Base-by-base conservation (phyloP, 1,284 basidiomycete species). In the Leucocoprinus gongylophorus region DNA sequence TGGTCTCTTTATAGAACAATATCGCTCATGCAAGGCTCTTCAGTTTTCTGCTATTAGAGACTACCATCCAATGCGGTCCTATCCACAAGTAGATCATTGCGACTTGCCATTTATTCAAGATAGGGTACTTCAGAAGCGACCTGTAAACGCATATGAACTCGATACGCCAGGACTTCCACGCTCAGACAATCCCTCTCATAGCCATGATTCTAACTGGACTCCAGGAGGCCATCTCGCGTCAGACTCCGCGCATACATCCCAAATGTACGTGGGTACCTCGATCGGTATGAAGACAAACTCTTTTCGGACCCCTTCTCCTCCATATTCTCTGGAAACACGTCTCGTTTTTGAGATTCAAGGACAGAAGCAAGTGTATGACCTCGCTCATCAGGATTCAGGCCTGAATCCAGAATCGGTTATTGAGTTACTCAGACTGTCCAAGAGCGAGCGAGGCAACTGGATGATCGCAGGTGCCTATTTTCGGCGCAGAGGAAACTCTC, bases 381-480 rank as follows among this genome's bases (percentile, higher is more conserved):
- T 81, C 5, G 62, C 68, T 21, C 35, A 32, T 21, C 35, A 32
- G 2, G 54, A 60, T 13, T 65, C 79, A 18, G 68, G 71, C 52
- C 64, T 67, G 8, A 69, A 80, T 55, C 73, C 76, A 2, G 55
- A 60, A 13, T 62, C 66, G 9, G 71, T 79, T 50, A 76, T 79
- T 30, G 61, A 68, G 42, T 61, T 79, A 3, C 64, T 83, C 8
- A 71, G 67, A 52, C 53, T 63, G 3, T 70, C 74, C 0, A 55
- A 63, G 3, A 70, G 69, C 35, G 75, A 76, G 52, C 67, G 74
- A 41, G 75, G 71, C 26, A 75, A 69, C 54, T 82, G 79, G 78
- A 75, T 81, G 70, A 66, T 74, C 13, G 74, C 78, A 8, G 79
- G 65, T 12, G 76, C 71, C 2, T 69, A 72, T 55, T 81, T 80